These are phyloP conservation scores for Fusarium circinatum DNA, from an alignment of 2,329 filamentous ascomycete genomes.

Conservation along the genomic window DNA sequence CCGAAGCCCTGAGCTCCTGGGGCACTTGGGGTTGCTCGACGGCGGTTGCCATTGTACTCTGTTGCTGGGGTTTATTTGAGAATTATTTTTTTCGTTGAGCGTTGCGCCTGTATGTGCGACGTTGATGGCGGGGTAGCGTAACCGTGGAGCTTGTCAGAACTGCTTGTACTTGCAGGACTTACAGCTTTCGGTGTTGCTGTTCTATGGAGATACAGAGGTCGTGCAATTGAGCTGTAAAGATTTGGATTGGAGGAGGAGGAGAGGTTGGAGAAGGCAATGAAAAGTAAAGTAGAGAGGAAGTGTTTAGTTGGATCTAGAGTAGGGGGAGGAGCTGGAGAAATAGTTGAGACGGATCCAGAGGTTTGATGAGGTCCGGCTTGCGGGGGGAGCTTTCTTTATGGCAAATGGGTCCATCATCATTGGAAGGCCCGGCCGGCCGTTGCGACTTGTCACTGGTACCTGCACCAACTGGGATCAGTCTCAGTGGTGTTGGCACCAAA, in stretches of 20 bases:
- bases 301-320: conserved; percentile 7
- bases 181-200: conserved; percentile 42
- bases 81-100: conserved; percentile 31
- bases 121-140: conserved; percentile 44
- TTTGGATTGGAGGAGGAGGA: not conserved
- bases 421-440: conserved; percentile 31
- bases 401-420: conserved; percentile 39
- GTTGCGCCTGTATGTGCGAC: conserved; percentile 35
- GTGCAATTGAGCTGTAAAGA: conserved; percentile 21
- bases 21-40: conserved; percentile 38
- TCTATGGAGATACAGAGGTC: conserved; percentile 19
- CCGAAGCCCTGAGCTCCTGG: conserved; percentile 25
- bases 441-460: conserved; percentile 39
- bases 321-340: conserved; percentile 21
- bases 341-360: conserved; percentile 30
- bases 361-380: conserved; percentile 40
- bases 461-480: conserved; percentile 34
- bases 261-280: not conserved
- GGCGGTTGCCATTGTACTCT: conserved; percentile 40
- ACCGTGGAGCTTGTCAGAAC: conserved; percentile 43
- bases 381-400: conserved; percentile 45
- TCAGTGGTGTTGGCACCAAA: not conserved
- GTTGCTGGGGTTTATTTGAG: conserved; percentile 19
- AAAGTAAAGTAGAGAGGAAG: conserved; percentile 6
- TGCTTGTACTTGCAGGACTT: conserved; percentile 41